These are phyloP conservation scores for Colletotrichum salicis DNA, from an alignment of 2,329 filamentous ascomycete genomes.

Conservation along the genomic window DNA sequence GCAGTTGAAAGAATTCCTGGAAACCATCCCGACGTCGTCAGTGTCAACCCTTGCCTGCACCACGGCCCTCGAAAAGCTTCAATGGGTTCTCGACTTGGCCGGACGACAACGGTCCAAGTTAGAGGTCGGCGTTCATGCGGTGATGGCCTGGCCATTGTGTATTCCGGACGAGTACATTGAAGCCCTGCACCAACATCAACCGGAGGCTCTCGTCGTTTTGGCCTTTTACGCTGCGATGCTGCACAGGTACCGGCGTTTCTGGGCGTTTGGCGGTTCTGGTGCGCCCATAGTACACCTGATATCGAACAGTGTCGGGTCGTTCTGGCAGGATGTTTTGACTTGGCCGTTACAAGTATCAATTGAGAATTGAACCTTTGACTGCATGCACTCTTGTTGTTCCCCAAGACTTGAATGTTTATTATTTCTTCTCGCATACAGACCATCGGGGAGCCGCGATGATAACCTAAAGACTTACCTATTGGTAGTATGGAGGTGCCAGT, in stretches of 20 bases:
- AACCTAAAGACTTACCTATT: too few relatives aligned
- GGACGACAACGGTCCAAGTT: not conserved
- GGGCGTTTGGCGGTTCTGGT: slow-evolving; percentile 48
- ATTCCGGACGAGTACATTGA: slow-evolving; percentile 46
- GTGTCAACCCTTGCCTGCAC: slow-evolving; percentile 27
- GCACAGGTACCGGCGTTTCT: slow-evolving; percentile 46
- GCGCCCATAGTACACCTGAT: slow-evolving; percentile 45
- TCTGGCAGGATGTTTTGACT: slow-evolving; percentile 46
- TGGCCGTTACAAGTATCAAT: slow-evolving; percentile 48
- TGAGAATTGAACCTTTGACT: not conserved
- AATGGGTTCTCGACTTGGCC: slow-evolving; percentile 35
- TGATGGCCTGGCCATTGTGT: slow-evolving; percentile 50
- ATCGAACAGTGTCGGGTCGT: slow-evolving; percentile 45
- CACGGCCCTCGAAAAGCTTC: slow-evolving; percentile 25
- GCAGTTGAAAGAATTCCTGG: not conserved
- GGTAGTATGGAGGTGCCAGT: too few relatives aligned
- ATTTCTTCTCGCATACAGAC: too few relatives aligned
- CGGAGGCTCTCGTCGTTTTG: slow-evolving; percentile 53
- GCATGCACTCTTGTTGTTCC: too few relatives aligned
- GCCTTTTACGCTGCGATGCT: slow-evolving; percentile 56
- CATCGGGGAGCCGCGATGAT: too few relatives aligned
- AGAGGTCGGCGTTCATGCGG: slow-evolving; percentile 34
- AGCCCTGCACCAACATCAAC: slow-evolving; percentile 46
- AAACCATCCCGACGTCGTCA: not conserved
- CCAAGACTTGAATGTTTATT: too few relatives aligned